Base-by-base conservation (phyloP, 192 early-diverging fungal genomes). In the Backusella luteola region DNA sequence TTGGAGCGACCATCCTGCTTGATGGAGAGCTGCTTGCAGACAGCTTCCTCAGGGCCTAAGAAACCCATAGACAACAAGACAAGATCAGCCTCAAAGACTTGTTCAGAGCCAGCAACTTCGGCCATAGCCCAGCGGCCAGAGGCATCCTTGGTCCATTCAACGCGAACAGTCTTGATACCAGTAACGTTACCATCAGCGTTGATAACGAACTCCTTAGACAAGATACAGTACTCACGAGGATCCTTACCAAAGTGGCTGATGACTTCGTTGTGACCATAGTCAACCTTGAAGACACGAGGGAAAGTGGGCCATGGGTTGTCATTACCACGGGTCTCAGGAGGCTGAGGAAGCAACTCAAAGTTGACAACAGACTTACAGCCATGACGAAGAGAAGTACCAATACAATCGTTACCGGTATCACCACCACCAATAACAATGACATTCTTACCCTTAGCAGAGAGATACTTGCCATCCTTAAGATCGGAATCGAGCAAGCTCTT, bases 231-330 rank as follows among this genome's bases (percentile, higher is more conserved):
- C 85, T 95, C 93, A 82, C 98, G 93, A 52, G 98, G 98, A 82
- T 99, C 98, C 53, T 91, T 90, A 77, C 98, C 98, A 86, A 93
- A 94, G 59, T 93, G 89, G n/a, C 87, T 80, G 34, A 91, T 86
- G 7, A 95, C 95, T 75, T 99, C 98, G 42, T 92, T 90, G 84
- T 99, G 98, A 67, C 98, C 98, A 73, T 99, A 98, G 86, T 98
- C 97, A 29, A 97, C 88, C 85, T 93, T 92, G 90, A 97, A 98
- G 17, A 96, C 93, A 69, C 96, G 92, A 46, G 98, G 96, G 88
- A 92, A 99, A 81, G 96, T 92, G 26, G 98, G 98, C 98, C 98
- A 99, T 67, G 97, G 98, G 89, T 98, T 99, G 79, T 97, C 96
- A 34, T 77, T 77, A 66, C 91, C 94, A 76, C 98, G 93, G 49